These are phyloP conservation scores for Mortierella sp. DNA, from an alignment of 371 early-diverging fungal genomes.

Conservation along the genomic window DNA sequence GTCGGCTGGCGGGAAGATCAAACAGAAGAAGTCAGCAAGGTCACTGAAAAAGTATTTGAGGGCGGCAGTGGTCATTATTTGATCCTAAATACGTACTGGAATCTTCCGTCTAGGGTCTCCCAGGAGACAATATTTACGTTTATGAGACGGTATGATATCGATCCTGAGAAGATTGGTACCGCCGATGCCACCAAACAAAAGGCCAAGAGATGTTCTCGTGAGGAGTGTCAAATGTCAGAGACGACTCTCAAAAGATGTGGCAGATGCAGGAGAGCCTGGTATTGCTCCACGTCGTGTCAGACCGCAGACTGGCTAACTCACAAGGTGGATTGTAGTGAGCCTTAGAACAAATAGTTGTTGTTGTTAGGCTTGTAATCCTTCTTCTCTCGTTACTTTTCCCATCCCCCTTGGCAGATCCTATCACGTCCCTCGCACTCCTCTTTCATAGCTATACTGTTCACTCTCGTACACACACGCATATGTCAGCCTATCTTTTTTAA, in stretches of 20 bases:
- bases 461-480: too few species aligned
- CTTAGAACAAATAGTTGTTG: too few species aligned
- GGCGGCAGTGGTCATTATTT: slow-evolving; percentile 30
- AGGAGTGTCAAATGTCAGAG: background rate
- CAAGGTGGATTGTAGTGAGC: slow-evolving; percentile 15
- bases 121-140: slow-evolving; percentile 40
- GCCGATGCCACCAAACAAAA: background rate
- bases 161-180: slow-evolving; percentile 22
- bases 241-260: background rate
- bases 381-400: too few species aligned
- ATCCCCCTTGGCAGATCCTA: too few species aligned
- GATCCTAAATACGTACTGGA: slow-evolving; percentile 21
- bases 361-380: too few species aligned
- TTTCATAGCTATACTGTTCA: too few species aligned
- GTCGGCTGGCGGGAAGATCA: slow-evolving; percentile 13
- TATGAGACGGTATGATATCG: slow-evolving; percentile 46
- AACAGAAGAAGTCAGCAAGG: slow-evolving; percentile 14
- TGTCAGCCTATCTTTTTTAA: too few species aligned
- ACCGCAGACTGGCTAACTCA: slow-evolving; percentile 4
- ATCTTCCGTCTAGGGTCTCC: slow-evolving; percentile 35
- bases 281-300: slow-evolving; percentile 17
- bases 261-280: slow-evolving; percentile 14
- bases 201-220: background rate
- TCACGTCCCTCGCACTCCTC: too few species aligned
- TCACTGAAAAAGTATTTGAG: background rate